These are phyloP conservation scores for Kurtzmaniella quercitrusa DNA, from an alignment of 1,139 yeast genomes.

Conservation along the genomic window DNA sequence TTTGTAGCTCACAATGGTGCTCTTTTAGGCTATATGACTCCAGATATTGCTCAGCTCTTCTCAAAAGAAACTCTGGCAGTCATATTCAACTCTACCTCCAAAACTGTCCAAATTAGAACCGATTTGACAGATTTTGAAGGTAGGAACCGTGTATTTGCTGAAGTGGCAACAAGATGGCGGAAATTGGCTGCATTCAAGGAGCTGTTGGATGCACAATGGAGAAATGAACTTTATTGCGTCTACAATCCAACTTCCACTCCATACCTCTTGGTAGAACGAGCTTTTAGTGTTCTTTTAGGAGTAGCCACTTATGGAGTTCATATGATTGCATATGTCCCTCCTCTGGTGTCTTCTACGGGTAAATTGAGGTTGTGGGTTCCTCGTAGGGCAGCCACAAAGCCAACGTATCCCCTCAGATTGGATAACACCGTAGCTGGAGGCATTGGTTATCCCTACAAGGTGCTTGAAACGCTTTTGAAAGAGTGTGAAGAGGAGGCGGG, in stretches of 20 bases:
- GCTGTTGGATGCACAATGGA: conserved; percentile 66
- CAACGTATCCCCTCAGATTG: conserved; percentile 85
- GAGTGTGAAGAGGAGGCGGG: conserved; percentile 94
- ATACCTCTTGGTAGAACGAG: conserved; percentile 72
- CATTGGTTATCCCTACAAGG: conserved; percentile 73
- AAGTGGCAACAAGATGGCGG: conserved; percentile 44
- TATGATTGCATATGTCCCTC: conserved; percentile 68
- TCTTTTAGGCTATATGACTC: conserved; percentile 51
- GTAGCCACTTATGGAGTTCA: conserved; percentile 89
- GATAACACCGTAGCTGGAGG: conserved; percentile 98
- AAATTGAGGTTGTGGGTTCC: conserved; percentile 79
- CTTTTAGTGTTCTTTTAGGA: conserved; percentile 77
- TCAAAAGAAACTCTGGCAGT: conserved; percentile 14
- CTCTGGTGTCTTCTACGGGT: conserved; percentile 28
- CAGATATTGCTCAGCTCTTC: conserved; percentile 40
- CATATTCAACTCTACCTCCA: conserved; percentile 29
- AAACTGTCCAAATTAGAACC: conserved; percentile 30
- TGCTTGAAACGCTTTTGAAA: conserved; percentile 72
- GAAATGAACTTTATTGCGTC: conserved; percentile 76
- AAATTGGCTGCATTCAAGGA: conserved; percentile 32
- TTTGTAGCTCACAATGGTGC: conserved; percentile 49
- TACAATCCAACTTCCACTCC: conserved; percentile 52
- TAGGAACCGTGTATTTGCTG: conserved; percentile 42
- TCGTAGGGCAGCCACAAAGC: conserved; percentile 66
- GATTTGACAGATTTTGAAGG: conserved; percentile 40